These are phyloP conservation scores for Xylaria sp. DNA, from an alignment of 495 filamentous ascomycete species.

Conservation along the genomic window DNA sequence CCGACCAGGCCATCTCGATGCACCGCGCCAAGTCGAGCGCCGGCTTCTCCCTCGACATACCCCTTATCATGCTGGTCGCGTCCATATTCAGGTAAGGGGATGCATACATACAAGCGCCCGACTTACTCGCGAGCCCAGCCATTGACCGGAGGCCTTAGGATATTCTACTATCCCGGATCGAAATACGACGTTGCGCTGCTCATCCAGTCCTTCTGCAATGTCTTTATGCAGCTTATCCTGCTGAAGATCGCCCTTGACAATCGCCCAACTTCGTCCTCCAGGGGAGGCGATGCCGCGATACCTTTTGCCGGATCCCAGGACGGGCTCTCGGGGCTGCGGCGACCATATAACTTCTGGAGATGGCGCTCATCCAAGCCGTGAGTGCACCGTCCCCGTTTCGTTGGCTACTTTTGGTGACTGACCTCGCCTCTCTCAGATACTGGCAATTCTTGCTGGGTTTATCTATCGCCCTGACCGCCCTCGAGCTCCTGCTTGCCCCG, in stretches of 20 bases:
- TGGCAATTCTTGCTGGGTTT: slow-evolving; percentile 86
- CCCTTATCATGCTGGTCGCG: slow-evolving; percentile 95
- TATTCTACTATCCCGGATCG: slow-evolving; percentile 95
- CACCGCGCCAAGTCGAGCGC: slow-evolving; percentile 79
- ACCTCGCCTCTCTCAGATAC: slow-evolving; percentile 61
- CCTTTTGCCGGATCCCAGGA: slow-evolving; percentile 65
- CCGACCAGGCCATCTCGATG: slow-evolving; percentile 91
- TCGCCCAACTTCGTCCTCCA: slow-evolving; percentile 69
- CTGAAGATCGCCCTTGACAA: slow-evolving; percentile 91
- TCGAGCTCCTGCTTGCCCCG: slow-evolving; percentile 76
- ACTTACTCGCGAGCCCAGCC: background rate
- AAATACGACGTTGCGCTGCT: slow-evolving; percentile 81
- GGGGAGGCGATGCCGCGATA: slow-evolving; percentile 60
- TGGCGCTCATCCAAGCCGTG: slow-evolving; percentile 84
- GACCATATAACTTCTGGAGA: slow-evolving; percentile 95
- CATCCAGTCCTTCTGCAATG: slow-evolving; percentile 86
- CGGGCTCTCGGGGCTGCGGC: slow-evolving; percentile 54
- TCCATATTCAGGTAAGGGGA: slow-evolving; percentile 81
- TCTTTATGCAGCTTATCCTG: slow-evolving; percentile 78
- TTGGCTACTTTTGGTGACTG: slow-evolving; percentile 13
- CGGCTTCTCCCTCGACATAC: slow-evolving; percentile 88
- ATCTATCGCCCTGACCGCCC: slow-evolving; percentile 64
- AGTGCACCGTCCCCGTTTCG: slow-evolving; percentile 36
- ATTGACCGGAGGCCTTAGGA: slow-evolving; percentile 53
- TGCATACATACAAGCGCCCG: background rate